Evolutionary conservation across 2,329 filamentous ascomycete genomes (phyloP).

Genomic region (Hypomyces perniciosus): DNA sequence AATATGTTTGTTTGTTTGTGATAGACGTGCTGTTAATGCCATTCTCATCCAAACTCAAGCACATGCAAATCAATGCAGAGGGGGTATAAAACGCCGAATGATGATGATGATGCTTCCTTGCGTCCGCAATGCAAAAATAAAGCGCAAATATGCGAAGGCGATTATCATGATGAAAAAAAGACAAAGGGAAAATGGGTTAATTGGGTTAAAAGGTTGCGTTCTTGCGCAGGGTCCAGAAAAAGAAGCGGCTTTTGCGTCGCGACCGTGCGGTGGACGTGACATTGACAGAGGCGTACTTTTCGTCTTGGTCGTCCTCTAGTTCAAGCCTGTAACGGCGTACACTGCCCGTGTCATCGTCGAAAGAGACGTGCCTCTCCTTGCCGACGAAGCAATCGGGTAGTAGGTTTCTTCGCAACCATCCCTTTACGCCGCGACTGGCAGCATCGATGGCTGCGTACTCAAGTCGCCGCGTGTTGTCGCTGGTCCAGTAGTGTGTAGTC

Average conservation of each 20-base stretch:
- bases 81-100: slow-evolving; percentile 31
- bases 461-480: slow-evolving; percentile 53
- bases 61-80: slow-evolving; percentile 3
- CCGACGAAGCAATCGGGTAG: slow-evolving; percentile 57
- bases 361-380: slow-evolving; percentile 43
- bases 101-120: slow-evolving; percentile 24
- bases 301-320: slow-evolving; percentile 40
- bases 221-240: slow-evolving; percentile 25
- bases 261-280: slow-evolving; percentile 8
- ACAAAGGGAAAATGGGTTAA: slow-evolving; percentile 3
- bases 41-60: slow-evolving; percentile 2
- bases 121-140: slow-evolving; percentile 16
- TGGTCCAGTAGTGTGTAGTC: slow-evolving; percentile 63
- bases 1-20: slow-evolving; percentile 6
- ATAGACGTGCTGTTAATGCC: background rate
- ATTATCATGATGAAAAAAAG: background rate
- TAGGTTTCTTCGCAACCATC: slow-evolving; percentile 52
- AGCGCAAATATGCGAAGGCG: slow-evolving; percentile 3
- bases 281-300: slow-evolving; percentile 17
- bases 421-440: slow-evolving; percentile 52
- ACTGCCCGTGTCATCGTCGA: slow-evolving; percentile 58
- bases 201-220: slow-evolving; percentile 14
- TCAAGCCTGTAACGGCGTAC: slow-evolving; percentile 57
- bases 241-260: slow-evolving; percentile 23
- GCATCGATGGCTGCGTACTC: slow-evolving; percentile 64